phyloP scores from a whole-genome alignment of 2,329 filamentous ascomycete species.

The Fusarium dlaminii region DNA sequence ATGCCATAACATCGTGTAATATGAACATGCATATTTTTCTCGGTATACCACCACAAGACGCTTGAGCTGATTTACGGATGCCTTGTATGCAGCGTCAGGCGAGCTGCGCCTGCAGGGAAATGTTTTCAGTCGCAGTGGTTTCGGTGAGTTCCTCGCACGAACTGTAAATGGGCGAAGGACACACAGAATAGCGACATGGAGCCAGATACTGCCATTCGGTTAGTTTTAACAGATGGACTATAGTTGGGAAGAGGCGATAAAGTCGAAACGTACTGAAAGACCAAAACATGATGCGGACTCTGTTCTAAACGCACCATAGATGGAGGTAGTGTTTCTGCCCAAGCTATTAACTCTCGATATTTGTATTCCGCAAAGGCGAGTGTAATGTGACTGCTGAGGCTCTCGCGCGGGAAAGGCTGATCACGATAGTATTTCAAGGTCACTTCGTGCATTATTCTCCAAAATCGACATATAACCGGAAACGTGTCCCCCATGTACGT shows the following conservation, averaged over 20 bases:
- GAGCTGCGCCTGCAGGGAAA: constrained; percentile 43
- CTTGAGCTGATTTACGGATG: constrained; percentile 52
- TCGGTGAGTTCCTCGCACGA: not conserved
- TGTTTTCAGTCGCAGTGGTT: constrained; percentile 33
- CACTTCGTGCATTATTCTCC: constrained; percentile 50
- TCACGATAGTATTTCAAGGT: constrained; percentile 41
- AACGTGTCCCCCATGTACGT: constrained; percentile 44
- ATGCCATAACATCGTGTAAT: constrained; percentile 53
- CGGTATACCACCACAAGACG: constrained; percentile 50
- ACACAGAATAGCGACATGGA: constrained; percentile 51
- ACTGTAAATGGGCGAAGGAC: constrained; percentile 45
- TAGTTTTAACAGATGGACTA: not conserved
- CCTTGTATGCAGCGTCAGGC: constrained; percentile 45
- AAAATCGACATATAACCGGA: constrained; percentile 48
- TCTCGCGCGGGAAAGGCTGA: constrained; percentile 1
- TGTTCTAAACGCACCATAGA: constrained; percentile 39
- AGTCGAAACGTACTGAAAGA: constrained; percentile 49
- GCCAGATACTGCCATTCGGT: constrained; percentile 50
- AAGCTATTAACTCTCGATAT: constrained; percentile 52
- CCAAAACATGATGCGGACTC: constrained; percentile 47
- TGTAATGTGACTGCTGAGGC: constrained; percentile 1
- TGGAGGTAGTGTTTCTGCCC: constrained; percentile 47
- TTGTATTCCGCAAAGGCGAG: constrained; percentile 49
- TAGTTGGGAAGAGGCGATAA: not conserved
- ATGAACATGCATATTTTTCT: constrained; percentile 44